These are phyloP conservation scores for Sinapis alba DNA, from an alignment of 441 rosid genomes.

Conservation along the genomic window DNA sequence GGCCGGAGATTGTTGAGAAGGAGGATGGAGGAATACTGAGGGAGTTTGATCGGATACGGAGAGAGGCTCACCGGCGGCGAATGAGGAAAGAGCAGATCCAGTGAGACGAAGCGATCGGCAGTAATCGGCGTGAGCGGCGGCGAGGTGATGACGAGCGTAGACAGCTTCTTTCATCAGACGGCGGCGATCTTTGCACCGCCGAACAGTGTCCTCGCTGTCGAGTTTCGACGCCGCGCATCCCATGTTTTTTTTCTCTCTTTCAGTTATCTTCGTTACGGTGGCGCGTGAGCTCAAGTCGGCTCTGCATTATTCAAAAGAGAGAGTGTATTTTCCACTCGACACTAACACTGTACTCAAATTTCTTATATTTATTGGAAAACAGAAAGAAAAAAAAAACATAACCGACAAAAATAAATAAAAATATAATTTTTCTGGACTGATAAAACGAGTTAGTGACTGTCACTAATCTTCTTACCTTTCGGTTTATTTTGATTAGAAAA, in stretches of 20 bases:
- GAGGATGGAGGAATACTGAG: slow-evolving; percentile 61
- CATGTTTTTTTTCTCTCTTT: slow-evolving; percentile 39
- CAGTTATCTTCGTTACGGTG: background rate
- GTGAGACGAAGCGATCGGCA: slow-evolving; percentile 82
- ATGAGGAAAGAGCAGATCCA: slow-evolving; percentile 77
- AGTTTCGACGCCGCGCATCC: slow-evolving; percentile 91
- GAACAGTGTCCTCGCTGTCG: slow-evolving; percentile 86
- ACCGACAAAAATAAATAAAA: slow-evolving; percentile 13
- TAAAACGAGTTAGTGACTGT: slow-evolving; percentile 17
- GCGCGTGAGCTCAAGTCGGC: background rate
- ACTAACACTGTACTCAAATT: slow-evolving; percentile 21
- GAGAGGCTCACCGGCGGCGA: slow-evolving; percentile 73
- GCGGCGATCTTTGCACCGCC: slow-evolving; percentile 95
- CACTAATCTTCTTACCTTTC: slow-evolving; percentile 19
- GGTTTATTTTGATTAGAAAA: slow-evolving; percentile 13
- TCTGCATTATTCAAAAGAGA: background rate
- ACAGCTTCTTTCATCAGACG: slow-evolving; percentile 88
- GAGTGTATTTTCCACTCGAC: background rate
- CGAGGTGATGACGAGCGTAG: slow-evolving; percentile 79
- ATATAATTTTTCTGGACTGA: background rate
- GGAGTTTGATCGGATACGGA: slow-evolving; percentile 80
- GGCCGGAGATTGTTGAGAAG: slow-evolving; percentile 12
- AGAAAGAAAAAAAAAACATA: background rate
- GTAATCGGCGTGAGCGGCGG: slow-evolving; percentile 90
- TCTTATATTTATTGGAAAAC: slow-evolving; percentile 9